Evolutionary conservation across 2,329 filamentous ascomycete species (phyloP).

Genomic region (Lachnellula subtilissima): DNA sequence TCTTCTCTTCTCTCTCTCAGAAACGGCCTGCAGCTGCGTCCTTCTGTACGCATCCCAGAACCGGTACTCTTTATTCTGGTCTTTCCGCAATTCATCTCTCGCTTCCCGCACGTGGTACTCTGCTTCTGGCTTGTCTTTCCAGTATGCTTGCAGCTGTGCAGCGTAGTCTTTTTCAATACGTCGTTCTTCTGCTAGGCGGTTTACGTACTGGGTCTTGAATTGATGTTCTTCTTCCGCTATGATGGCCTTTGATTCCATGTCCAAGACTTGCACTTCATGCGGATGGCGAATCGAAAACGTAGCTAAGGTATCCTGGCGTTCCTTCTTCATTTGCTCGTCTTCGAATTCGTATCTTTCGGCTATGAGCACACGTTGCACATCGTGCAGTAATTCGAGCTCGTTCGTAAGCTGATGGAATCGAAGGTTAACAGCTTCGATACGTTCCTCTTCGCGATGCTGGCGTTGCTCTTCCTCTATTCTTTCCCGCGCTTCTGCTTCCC

Average conservation of each 20-base stretch:
- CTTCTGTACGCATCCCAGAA: constrained; percentile 36
- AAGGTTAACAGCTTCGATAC: constrained; percentile 36
- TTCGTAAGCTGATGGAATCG: constrained; percentile 37
- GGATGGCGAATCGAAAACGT: constrained; percentile 8
- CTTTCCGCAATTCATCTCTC: constrained; percentile 38
- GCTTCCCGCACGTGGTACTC: constrained; percentile 38
- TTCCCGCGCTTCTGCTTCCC: constrained; percentile 32
- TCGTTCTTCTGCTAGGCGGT: constrained; percentile 39
- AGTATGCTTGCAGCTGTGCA: constrained; percentile 36
- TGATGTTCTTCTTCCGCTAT: constrained; percentile 33
- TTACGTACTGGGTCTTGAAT: constrained; percentile 39
- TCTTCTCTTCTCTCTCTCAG: constrained; percentile 36
- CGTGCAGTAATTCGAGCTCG: constrained; percentile 38
- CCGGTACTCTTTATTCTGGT: constrained; percentile 38
- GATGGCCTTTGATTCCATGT: constrained; percentile 24
- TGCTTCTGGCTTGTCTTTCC: constrained; percentile 33
- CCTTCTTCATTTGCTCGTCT: constrained; percentile 28
- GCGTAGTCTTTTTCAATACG: constrained; percentile 43
- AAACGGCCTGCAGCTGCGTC: constrained; percentile 38
- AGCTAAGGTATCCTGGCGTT: constrained; percentile 33
- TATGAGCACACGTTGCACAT: constrained; percentile 38
- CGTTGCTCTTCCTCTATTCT: constrained; percentile 33
- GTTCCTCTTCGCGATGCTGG: constrained; percentile 36
- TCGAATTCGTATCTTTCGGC: constrained; percentile 37
- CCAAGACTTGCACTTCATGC: constrained; percentile 31